Conservation (phyloP, 768 basidiomycete species). For the Gloeostereum incarnatum region DNA sequence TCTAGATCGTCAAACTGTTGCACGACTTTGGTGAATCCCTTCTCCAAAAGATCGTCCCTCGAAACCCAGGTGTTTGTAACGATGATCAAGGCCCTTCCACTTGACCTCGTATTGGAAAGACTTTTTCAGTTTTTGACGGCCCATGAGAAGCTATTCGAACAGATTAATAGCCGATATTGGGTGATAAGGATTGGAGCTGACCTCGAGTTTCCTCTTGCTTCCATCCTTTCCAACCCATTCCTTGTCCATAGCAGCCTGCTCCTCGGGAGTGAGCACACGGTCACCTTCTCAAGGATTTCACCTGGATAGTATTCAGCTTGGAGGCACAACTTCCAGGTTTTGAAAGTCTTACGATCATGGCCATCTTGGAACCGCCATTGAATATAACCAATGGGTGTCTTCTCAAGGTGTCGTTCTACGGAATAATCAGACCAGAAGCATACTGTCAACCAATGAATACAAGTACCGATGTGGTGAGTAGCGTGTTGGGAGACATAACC, state of each 20-base stretch:
- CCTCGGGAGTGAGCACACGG: conserved; percentile 88
- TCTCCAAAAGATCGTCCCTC: conserved; percentile 75
- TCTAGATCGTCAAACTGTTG: conserved; percentile 97
- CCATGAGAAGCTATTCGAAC: conserved; percentile 63
- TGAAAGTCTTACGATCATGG: conserved; percentile 68
- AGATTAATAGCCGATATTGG: conserved; percentile 1
- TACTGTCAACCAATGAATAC: conserved; percentile 10
- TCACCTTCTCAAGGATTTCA: conserved; percentile 86
- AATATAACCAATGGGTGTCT: conserved; percentile 94
- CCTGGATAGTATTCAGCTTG: conserved; percentile 30
- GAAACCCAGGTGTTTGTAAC: conserved; percentile 88
- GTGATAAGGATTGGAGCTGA: conserved; percentile 18
- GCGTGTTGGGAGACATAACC: conserved; percentile 98
- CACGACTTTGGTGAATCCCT: conserved; percentile 84
- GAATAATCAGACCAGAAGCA: conserved; percentile 8
- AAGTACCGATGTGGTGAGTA: conserved; percentile 85
- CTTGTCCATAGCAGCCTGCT: conserved; percentile 65
- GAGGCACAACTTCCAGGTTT: too few relatives aligned
- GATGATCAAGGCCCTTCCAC: conserved; percentile 77
- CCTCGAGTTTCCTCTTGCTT: conserved; percentile 85
- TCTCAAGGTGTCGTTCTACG: conserved; percentile 85
- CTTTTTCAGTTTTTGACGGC: conserved; percentile 96
- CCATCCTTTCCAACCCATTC: conserved; percentile 92
- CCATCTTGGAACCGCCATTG: conserved; percentile 99
- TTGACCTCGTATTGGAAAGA: conserved; percentile 89